Conservation (phyloP, 768 basidiomycete genomes). For the Rickenella mellea region DNA sequence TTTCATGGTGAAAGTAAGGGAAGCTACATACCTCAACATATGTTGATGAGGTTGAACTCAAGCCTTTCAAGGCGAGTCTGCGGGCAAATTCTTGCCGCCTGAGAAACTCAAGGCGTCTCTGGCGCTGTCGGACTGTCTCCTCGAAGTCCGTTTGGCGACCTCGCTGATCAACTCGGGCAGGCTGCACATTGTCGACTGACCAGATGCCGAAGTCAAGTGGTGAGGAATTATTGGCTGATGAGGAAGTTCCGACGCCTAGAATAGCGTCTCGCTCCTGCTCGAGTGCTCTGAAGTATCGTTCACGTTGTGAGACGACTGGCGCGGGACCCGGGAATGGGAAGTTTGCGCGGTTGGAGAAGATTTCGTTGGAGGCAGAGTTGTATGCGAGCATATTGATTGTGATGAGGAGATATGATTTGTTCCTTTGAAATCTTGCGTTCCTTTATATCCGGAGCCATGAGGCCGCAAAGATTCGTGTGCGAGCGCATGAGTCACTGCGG, state of each 20-base stretch:
- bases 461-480: no score
- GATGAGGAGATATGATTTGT: no score
- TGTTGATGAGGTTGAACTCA: background rate
- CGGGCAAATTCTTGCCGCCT: constrained; percentile 35
- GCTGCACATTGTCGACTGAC: background rate
- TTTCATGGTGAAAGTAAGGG: background rate
- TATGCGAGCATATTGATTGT: no score
- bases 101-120: constrained; percentile 43
- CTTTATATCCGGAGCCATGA: no score
- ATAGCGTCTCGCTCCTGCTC: background rate
- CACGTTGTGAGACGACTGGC: background rate
- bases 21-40: background rate
- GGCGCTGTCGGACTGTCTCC: constrained; percentile 37
- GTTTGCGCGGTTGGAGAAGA: no score
- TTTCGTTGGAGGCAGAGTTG: background rate
- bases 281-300: background rate
- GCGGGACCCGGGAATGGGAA: background rate
- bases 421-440: no score
- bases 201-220: background rate
- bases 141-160: constrained; percentile 35
- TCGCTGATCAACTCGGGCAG: constrained; percentile 26
- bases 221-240: background rate
- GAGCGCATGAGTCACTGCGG: no score
- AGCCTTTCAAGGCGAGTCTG: constrained; percentile 16
- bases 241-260: background rate